Percentiles rank a stretch among this genome's conserved stretches.
phyloP scores from a whole-genome alignment of 2,329 filamentous ascomycete genomes.

The Metarhizium guizhouense region DNA sequence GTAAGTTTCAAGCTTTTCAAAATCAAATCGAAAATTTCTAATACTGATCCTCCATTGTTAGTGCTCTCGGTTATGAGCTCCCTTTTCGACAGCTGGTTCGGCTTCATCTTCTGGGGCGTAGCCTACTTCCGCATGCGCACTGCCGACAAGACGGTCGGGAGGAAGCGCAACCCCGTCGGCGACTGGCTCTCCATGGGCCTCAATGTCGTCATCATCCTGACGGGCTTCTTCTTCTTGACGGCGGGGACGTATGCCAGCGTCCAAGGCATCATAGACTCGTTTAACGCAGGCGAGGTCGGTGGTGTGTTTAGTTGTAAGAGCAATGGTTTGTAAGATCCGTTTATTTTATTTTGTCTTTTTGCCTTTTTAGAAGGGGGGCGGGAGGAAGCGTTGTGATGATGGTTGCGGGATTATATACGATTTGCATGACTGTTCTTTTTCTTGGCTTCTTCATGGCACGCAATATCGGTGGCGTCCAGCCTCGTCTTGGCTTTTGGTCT shows the following conservation, averaged over 20 bases:
- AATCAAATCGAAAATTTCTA: not conserved
- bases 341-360: not conserved
- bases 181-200: slow-evolving; percentile 48
- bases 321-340: slow-evolving; percentile 47
- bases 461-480: not conserved
- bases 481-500: not conserved
- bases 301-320: slow-evolving; percentile 66
- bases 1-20: slow-evolving; percentile 25
- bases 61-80: slow-evolving; percentile 71
- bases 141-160: slow-evolving; percentile 48
- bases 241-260: slow-evolving; percentile 76
- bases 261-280: slow-evolving; percentile 66
- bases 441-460: not conserved
- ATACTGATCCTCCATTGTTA: not conserved
- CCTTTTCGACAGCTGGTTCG: slow-evolving; percentile 86
- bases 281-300: slow-evolving; percentile 53
- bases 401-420: not conserved
- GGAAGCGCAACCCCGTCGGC: slow-evolving; percentile 38
- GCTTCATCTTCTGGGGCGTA: slow-evolving; percentile 90
- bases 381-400: not conserved
- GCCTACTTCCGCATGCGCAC: slow-evolving; percentile 70
- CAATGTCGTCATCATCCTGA: slow-evolving; percentile 64
- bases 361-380: not conserved
- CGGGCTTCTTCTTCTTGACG: slow-evolving; percentile 73
- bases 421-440: not conserved